Evolutionary conservation across 106 monocot genomes (phyloP).

Genomic region (Platanthera zijinensis): DNA sequence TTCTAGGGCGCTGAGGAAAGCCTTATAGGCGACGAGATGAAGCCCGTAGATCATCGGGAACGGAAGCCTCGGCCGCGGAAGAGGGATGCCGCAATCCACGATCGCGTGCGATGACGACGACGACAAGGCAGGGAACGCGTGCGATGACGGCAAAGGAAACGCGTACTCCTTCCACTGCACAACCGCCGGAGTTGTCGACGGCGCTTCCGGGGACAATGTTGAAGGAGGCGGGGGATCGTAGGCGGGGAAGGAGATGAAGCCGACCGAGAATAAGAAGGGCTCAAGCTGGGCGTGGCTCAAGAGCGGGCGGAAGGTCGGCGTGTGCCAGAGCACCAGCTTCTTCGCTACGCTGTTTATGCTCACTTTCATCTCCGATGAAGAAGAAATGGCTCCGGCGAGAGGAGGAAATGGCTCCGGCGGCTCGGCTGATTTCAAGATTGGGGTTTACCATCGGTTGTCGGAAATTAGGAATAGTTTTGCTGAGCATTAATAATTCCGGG

Average conservation of each 20-base stretch:
- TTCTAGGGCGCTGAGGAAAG: slow-evolving; percentile 52
- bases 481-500: too few relatives aligned
- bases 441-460: too few relatives aligned
- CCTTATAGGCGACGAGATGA: slow-evolving; percentile 46
- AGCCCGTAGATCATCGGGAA: slow-evolving; percentile 54
- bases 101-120: background rate
- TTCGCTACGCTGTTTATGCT: slow-evolving; percentile 33
- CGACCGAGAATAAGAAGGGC: slow-evolving; percentile 41
- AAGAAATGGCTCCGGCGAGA: too few relatives aligned
- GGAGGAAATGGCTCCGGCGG: background rate
- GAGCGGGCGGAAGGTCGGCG: slow-evolving; percentile 53
- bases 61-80: slow-evolving; percentile 44
- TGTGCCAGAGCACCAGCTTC: slow-evolving; percentile 64
- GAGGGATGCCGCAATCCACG: background rate
- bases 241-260: slow-evolving; percentile 37
- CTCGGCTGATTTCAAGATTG: too few relatives aligned
- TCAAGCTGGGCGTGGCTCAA: slow-evolving; percentile 61
- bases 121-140: background rate
- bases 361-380: slow-evolving; percentile 6
- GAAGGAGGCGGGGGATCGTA: background rate
- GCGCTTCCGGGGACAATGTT: background rate
- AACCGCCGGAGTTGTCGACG: background rate
- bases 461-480: too few relatives aligned
- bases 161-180: slow-evolving; percentile 47
- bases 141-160: slow-evolving; percentile 11